Conservation (phyloP, 2,329 filamentous ascomycete species). For the Fusarium foetens region DNA sequence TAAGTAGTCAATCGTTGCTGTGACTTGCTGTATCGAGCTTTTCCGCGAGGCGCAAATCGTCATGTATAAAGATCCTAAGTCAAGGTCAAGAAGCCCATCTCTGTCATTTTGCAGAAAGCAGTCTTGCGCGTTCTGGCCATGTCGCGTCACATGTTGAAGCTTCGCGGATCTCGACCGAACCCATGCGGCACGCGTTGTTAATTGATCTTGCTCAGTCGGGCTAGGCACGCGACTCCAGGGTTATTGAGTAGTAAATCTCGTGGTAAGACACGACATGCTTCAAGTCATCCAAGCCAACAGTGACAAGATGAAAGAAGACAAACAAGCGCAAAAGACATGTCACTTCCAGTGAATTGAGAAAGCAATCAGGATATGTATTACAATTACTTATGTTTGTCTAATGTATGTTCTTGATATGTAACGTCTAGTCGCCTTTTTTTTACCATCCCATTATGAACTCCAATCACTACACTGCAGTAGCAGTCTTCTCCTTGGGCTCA, state of each 20-base stretch:
- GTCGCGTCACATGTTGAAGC: too few relatives aligned
- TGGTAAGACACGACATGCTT: too few relatives aligned
- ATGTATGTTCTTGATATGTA: not conserved
- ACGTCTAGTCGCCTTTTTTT: not conserved
- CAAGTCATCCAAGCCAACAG: too few relatives aligned
- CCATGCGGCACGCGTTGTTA: too few relatives aligned
- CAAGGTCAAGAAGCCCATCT: not conserved
- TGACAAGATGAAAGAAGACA: too few relatives aligned
- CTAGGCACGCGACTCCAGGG: too few relatives aligned
- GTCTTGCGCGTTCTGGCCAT: too few relatives aligned
- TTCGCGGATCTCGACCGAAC: too few relatives aligned
- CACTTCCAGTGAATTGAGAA: not conserved
- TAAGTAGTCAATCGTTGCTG: not conserved
- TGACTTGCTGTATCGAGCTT: not conserved
- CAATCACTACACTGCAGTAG: not conserved
- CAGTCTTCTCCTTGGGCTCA: not conserved
- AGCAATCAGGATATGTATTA: not conserved
- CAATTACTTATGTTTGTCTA: not conserved
- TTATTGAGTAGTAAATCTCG: too few relatives aligned
- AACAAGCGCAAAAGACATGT: accelerated
- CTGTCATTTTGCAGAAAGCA: not conserved
- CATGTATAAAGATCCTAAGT: not conserved
- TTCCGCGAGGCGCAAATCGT: not conserved
- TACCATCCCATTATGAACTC: not conserved
- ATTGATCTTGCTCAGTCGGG: too few relatives aligned